A percentile compares a stretch with the other conserved stretches of the same genome.
Conservation (phyloP, 192 early-diverging fungal genomes). For the Backusella parvicylindrica region DNA sequence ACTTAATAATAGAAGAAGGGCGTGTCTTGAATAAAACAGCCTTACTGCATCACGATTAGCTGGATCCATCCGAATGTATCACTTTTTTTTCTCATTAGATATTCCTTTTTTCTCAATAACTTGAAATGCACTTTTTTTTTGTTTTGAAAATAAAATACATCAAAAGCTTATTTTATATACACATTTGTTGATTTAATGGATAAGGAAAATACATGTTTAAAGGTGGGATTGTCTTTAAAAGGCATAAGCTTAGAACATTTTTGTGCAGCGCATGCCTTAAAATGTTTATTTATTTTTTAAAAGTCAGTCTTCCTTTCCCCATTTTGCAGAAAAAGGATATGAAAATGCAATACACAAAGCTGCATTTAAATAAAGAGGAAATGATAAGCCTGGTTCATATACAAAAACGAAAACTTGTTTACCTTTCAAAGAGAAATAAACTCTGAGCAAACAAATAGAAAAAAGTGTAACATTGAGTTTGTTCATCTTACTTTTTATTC, state of each 20-base stretch:
- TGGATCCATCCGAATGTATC: no score
- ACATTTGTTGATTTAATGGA: not conserved
- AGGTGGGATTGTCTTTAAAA: not conserved
- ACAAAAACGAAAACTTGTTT: not conserved
- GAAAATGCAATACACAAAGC: not conserved
- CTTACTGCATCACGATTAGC: no score
- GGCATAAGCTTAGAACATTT: not conserved
- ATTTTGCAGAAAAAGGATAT: not conserved
- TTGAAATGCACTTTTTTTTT: no score
- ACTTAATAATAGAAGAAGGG: no score
- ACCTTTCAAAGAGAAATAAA: not conserved
- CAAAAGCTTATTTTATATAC: not conserved
- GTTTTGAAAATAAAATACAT: no score
- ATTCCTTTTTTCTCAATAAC: no score
- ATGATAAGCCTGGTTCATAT: not conserved
- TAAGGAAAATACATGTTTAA: not conserved
- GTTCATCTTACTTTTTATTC: not conserved
- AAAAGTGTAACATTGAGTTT: not conserved
- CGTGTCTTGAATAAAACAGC: no score
- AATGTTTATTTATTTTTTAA: not conserved
- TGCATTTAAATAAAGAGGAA: not conserved
- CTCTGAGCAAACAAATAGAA: no score
- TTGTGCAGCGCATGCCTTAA: not conserved
- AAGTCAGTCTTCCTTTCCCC: not conserved
- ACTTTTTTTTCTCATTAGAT: no score